These are phyloP conservation scores for Xylaria sp. DNA, from an alignment of 2,329 filamentous ascomycete genomes.

Conservation along the genomic window DNA sequence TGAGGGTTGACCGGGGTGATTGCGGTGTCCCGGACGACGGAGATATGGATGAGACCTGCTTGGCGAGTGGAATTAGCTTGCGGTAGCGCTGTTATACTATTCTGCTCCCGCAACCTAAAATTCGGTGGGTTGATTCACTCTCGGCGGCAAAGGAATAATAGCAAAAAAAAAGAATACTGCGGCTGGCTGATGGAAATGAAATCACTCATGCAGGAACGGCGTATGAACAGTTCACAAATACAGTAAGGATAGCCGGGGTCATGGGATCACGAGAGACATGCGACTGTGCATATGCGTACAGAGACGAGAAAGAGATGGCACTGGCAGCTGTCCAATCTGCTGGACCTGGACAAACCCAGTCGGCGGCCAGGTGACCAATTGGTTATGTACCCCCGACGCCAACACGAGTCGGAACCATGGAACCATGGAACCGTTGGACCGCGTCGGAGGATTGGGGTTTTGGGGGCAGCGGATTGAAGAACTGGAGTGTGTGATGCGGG, in stretches of 20 bases:
- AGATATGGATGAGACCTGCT: constrained; percentile 40
- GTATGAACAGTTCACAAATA: constrained; percentile 36
- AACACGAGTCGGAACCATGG: too few species aligned
- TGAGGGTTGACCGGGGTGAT: constrained; percentile 52
- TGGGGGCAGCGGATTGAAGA: constrained; percentile 5
- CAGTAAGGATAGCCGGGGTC: constrained; percentile 24
- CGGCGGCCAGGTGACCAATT: constrained; percentile 32
- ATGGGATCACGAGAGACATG: constrained; percentile 14
- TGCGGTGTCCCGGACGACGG: constrained; percentile 43
- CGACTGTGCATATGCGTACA: not conserved
- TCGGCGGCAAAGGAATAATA: constrained; percentile 10
- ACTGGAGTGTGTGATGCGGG: constrained; percentile 7
- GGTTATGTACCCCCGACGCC: constrained; percentile 8
- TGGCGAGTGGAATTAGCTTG: constrained; percentile 31
- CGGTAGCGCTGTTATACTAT: not conserved
- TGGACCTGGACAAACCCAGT: constrained; percentile 26
- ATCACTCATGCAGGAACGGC: constrained; percentile 44
- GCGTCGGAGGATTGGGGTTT: constrained; percentile 22
- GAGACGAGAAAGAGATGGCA: constrained; percentile 8
- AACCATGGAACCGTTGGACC: too few species aligned
- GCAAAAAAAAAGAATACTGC: constrained; percentile 14
- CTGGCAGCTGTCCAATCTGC: constrained; percentile 29
- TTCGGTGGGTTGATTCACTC: not conserved
- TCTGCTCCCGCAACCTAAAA: constrained; percentile 9
- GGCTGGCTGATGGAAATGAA: constrained; percentile 24